phyloP scores from a whole-genome alignment of 2,329 filamentous ascomycete species.

The Ophiostoma ulmi region DNA sequence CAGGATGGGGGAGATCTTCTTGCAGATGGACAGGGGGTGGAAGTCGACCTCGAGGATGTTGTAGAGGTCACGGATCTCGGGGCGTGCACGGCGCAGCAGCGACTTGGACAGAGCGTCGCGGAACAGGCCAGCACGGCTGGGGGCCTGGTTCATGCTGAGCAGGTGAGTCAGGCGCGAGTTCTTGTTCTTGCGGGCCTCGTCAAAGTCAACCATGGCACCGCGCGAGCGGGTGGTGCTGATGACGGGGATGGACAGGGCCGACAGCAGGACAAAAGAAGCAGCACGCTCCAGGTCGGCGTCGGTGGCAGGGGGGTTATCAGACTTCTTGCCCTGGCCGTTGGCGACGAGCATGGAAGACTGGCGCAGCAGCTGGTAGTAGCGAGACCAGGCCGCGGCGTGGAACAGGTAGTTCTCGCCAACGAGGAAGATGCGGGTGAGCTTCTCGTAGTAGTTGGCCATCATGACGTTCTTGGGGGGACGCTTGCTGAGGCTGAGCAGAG shows the following conservation, averaged over 20 bases:
- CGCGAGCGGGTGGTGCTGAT: constrained; percentile 97
- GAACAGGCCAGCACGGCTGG: constrained; percentile 86
- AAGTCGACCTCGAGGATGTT: constrained; percentile 99
- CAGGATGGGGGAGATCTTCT: constrained; percentile 96
- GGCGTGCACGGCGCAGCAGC: constrained; percentile 82
- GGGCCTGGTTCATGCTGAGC: constrained; percentile 84
- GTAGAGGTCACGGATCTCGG: constrained; percentile 95
- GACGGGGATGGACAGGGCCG: constrained; percentile 94
- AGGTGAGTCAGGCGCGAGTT: constrained; percentile 95
- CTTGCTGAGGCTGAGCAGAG: constrained; percentile 94
- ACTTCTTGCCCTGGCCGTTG: constrained; percentile 81
- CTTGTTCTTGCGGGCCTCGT: constrained; percentile 97
- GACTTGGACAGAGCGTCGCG: constrained; percentile 94
- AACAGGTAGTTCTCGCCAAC: constrained; percentile 99
- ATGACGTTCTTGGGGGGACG: constrained; percentile 96
- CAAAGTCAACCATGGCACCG: constrained; percentile 91
- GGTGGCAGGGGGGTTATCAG: constrained; percentile 84
- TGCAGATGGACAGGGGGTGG: constrained; percentile 96
- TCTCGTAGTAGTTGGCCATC: constrained; percentile 99
- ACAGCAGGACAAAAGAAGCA: constrained; percentile 91
- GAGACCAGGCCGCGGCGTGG: constrained; percentile 94
- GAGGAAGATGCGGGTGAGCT: constrained; percentile 95
- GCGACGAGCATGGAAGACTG: constrained; percentile 81
- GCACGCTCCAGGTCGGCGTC: constrained; percentile 91
- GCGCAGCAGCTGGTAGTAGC: constrained; percentile 94